These are phyloP conservation scores for Metschnikowia henanensis DNA, from an alignment of 805 yeast genomes.

Conservation along the genomic window DNA sequence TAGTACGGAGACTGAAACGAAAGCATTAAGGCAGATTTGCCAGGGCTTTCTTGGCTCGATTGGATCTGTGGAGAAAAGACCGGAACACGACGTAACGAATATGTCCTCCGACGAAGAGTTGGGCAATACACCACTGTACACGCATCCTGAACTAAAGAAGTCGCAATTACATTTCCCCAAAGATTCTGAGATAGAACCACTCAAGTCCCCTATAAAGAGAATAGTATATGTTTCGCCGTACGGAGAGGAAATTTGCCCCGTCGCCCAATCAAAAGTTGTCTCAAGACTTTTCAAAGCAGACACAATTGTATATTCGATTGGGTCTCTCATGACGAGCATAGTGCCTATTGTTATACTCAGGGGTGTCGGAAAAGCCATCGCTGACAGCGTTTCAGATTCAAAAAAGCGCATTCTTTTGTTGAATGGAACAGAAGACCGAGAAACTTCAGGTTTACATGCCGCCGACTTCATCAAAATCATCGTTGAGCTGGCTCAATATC, in stretches of 20 bases:
- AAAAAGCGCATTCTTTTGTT: constrained; percentile 59
- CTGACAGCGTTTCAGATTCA: constrained; percentile 10
- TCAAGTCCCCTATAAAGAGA: constrained; percentile 72
- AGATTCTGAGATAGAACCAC: constrained; percentile 51
- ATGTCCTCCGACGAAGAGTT: constrained; percentile 40
- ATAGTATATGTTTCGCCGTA: constrained; percentile 82
- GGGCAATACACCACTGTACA: constrained; percentile 68
- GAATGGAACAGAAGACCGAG: constrained; percentile 79
- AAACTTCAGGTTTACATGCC: constrained; percentile 69
- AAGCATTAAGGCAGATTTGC: background rate
- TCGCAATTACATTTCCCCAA: constrained; percentile 78
- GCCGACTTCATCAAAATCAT: constrained; percentile 56
- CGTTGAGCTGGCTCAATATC: constrained; percentile 55
- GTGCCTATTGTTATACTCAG: constrained; percentile 73
- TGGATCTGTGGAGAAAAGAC: no score
- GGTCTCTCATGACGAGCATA: constrained; percentile 85
- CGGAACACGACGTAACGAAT: background rate
- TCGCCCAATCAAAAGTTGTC: constrained; percentile 63
- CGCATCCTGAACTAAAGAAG: constrained; percentile 72
- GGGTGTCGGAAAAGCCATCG: constrained; percentile 70
- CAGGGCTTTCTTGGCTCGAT: no score
- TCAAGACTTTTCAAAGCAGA: constrained; percentile 50
- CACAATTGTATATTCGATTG: constrained; percentile 73
- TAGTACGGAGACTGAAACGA: constrained; percentile 14
- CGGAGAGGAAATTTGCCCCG: constrained; percentile 83